Conservation (phyloP, 1,284 basidiomycete genomes). For the Leccinum pseudoinsigne region DNA sequence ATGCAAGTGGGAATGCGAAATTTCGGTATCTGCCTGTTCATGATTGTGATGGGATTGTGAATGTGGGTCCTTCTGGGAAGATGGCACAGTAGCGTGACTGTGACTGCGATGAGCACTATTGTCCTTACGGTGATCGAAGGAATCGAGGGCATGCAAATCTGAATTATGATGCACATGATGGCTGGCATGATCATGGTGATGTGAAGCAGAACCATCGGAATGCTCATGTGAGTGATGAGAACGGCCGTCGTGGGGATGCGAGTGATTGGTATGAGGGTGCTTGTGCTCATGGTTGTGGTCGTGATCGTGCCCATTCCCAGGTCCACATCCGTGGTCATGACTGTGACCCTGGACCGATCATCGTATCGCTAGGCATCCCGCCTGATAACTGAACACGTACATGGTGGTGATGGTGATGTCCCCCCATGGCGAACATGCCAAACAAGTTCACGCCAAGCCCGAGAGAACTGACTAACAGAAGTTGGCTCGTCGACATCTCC, state of each 20-base stretch:
- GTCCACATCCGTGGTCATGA: slow-evolving; percentile 45
- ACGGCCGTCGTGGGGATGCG: slow-evolving; percentile 24
- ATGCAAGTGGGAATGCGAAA: slow-evolving; percentile 16
- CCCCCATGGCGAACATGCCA: slow-evolving; percentile 99
- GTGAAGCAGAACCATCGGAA: slow-evolving; percentile 3
- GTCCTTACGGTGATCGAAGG: slow-evolving; percentile 17
- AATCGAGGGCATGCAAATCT: slow-evolving; percentile 29
- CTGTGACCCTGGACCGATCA: slow-evolving; percentile 44
- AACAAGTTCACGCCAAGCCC: slow-evolving; percentile 95
- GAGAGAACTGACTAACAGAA: slow-evolving; percentile 86
- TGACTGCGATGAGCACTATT: slow-evolving; percentile 14
- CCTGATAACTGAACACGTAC: slow-evolving; percentile 40
- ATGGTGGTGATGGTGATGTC: slow-evolving; percentile 91
- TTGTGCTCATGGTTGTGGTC: slow-evolving; percentile 40
- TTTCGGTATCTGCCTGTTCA: slow-evolving; percentile 16
- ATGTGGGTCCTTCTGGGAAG: slow-evolving; percentile 31
- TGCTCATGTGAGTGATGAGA: slow-evolving; percentile 11
- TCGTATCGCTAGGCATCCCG: not conserved
- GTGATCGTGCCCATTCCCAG: slow-evolving; percentile 52
- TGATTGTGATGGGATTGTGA: slow-evolving; percentile 22
- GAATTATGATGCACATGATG: slow-evolving; percentile 31
- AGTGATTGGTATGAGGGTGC: slow-evolving; percentile 29
- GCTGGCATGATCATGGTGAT: slow-evolving; percentile 21
- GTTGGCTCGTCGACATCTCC: slow-evolving; percentile 96
- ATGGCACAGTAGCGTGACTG: slow-evolving; percentile 7